Base-by-base conservation (phyloP, 2,329 filamentous ascomycete species). In the Colletotrichum noveboracense region DNA sequence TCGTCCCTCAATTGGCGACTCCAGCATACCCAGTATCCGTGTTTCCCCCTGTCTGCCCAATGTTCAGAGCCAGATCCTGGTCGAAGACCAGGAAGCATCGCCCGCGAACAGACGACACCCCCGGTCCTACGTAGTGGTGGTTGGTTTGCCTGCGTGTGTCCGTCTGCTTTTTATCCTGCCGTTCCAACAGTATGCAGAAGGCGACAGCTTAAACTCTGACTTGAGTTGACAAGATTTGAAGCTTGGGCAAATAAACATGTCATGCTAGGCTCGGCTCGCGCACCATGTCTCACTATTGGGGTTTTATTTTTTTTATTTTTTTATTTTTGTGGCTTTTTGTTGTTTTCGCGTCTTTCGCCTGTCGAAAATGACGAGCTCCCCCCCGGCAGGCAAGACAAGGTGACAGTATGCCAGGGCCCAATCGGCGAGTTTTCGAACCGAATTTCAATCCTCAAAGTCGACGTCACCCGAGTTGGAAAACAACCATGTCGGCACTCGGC, bases 61-160 rank as follows among this genome's bases (percentile, higher is more conserved):
- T 71, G 56, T 58, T 68, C 64, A 61, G 68, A 55, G 67, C 36
- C 52, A 48, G 69, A 34, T 48, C 73, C 65, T 64, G 70, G 64
- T 60, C n/a, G 12, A 21, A 7, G 24, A n/a, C 62, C 24, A 66
- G 62, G 26, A 43, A 26, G 34, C 38, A 30, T 66, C 38, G 30
- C 18, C 24, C 26, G 38, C 52, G 66, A 38, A 38, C 52, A 26
- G 52, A 56, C 28, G 28, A 56, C 28, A 64, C 21, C 34, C 34
- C 32, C 61, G 34, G 32, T 36, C 21, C 16, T 21, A 16, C 18
- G 28, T 34, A 18, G 18, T 30, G 58, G 16, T 26, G 62, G 13
- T 52, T n/a, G 26, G 48, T 13, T 28, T 24, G 30, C n/a, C 28
- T 55, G 38, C 24, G 38, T 34, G 30, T 67, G n/a, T 28, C 21